A percentile compares a stretch with the other conserved stretches of the same genome.
Evolutionary conservation across 306 rosid species (phyloP).

Genomic region (Albizia julibrissin): DNA sequence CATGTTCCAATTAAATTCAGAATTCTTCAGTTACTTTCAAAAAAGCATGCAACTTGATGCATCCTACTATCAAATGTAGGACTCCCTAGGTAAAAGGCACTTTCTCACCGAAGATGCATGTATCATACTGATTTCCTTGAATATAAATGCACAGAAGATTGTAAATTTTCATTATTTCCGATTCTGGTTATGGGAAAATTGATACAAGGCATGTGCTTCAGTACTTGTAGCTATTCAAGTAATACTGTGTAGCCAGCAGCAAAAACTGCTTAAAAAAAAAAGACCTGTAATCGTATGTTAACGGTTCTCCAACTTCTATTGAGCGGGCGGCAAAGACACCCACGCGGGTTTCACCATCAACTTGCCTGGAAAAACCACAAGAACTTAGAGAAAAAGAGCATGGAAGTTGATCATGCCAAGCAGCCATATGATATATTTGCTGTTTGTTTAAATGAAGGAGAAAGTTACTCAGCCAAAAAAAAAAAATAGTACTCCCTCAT

Average conservation of each 20-base stretch:
- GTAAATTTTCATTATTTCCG: background rate
- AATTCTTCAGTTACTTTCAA: background rate
- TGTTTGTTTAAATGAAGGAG: background rate
- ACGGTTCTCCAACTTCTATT: constrained; percentile 75
- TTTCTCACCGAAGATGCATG: background rate
- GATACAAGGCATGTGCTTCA: background rate
- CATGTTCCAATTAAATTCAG: background rate
- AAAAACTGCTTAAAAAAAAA: background rate
- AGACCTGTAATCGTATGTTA: constrained; percentile 93
- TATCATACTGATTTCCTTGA: background rate
- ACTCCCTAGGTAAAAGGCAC: background rate
- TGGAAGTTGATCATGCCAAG: background rate
- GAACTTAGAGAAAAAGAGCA: constrained; percentile 24
- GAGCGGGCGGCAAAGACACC: constrained; percentile 85
- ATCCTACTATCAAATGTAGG: background rate
- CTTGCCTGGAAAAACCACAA: constrained; percentile 67
- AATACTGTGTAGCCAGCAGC: background rate
- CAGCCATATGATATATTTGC: constrained; percentile 2
- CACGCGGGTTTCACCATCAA: constrained; percentile 86
- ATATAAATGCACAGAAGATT: constrained; percentile 9
- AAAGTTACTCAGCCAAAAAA: background rate
- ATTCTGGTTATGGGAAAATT: background rate
- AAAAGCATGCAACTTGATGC: background rate
- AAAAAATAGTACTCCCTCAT: background rate
- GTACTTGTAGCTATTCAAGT: background rate